Evolutionary conservation across 148 eudicot genomes (phyloP).

Genomic region (Hydrangea macrophylla): DNA sequence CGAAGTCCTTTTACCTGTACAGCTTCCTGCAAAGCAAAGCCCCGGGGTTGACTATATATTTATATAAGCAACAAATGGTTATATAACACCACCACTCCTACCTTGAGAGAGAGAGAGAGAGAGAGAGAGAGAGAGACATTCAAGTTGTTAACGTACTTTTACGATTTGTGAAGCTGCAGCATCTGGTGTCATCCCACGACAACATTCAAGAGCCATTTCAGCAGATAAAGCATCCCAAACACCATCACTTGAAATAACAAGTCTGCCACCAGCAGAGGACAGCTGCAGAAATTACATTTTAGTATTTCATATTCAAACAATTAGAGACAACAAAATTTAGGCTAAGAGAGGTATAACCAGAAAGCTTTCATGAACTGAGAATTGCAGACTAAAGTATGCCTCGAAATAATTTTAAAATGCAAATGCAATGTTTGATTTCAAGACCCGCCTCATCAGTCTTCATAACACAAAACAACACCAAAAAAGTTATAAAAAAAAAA

Average conservation of each 20-base stretch:
- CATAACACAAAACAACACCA: background rate
- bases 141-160: conserved; percentile 50
- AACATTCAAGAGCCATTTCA: conserved; percentile 76
- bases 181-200: conserved; percentile 81
- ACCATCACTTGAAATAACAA: conserved; percentile 85
- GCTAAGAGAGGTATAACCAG: background rate
- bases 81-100: no score
- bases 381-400: background rate
- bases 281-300: conserved; percentile 45
- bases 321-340: background rate
- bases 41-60: no score
- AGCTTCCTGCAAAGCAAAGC: conserved; percentile 60
- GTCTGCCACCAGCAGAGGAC: conserved; percentile 83
- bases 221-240: conserved; percentile 97
- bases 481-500: no score
- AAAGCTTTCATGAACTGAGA: background rate
- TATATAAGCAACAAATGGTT: no score
- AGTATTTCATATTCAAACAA: background rate
- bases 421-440: background rate
- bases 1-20: conserved; percentile 79
- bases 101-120: no score
- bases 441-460: background rate
- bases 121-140: background rate
- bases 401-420: background rate
- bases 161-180: conserved; percentile 88